Base-by-base conservation (phyloP, 805 yeast species). In the Yamadazyma takamatsuzukensis region DNA sequence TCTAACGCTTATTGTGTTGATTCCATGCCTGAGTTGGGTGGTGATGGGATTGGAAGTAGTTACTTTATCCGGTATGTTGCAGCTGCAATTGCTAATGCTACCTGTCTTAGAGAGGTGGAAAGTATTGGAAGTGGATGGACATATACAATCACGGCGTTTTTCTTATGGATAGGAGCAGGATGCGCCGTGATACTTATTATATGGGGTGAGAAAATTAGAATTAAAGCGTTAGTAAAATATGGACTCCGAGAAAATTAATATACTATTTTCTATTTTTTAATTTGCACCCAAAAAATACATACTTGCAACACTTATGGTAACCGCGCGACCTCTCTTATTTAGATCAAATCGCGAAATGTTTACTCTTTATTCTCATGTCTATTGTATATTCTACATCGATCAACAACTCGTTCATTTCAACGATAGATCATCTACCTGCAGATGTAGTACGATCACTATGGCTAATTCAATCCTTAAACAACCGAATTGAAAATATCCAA, bases 1-100 rank as follows among this genome's bases (percentile, higher is more conserved):
- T 46, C 72, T 24, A 76, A 76, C 43, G 68, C 80, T 2, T 76
- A 76, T 45, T 74, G 80, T 53, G 74, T 75, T 16, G 83, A 76
- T 43, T 67, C 74, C 4, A 61, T 74, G 68, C 79, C 80, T 1
- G 61, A 70, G 19, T 47, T 76, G 27, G 64, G 62, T 21, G 77
- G 80, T 14, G 80, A 70, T 45, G 80, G 76, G 1, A 69, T 76
- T 25, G 78, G 72, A 0, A 66, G 75, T 6, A 75, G 74, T 42
- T 76, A 76, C 37, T 64, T 71, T 30, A 50, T 68, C 2, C 52
- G 83, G 30, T 74, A 66, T 43, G 37, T 72, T 1, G 72, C 75
- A 5, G 75, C 74, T 10, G 77, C 76, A 1, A 51, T 76, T 6
- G 72, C 73, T 1, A 62, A 76, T 5, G 77, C 73, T 4, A 61